Conservation (phyloP, 2,329 filamentous ascomycete species). For the Rhexocercosporidium sp. region DNA sequence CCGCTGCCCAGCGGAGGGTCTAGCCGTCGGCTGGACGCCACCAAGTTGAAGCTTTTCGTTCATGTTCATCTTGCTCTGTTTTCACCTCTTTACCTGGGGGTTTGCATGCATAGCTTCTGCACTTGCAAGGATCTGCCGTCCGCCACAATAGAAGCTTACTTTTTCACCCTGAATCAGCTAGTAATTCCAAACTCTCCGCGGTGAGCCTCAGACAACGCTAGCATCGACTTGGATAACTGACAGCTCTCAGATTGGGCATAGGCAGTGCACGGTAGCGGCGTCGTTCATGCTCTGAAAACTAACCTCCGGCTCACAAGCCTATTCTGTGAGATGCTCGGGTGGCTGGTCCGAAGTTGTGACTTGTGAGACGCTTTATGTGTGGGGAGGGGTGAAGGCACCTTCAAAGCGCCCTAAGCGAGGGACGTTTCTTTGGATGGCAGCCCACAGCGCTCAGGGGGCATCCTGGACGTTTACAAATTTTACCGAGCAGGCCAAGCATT, state of each 20-base stretch:
- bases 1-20: neutral
- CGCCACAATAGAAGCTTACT: slow-evolving; percentile 11
- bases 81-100: no score
- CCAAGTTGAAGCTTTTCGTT: neutral
- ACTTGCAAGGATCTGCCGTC: neutral
- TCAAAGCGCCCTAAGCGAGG: slow-evolving; percentile 11
- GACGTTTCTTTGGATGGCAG: neutral
- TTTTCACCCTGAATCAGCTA: slow-evolving; percentile 6
- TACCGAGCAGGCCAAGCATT: slow-evolving; percentile 1
- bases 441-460: neutral
- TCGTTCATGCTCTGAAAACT: slow-evolving; percentile 5
- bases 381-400: neutral
- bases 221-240: neutral
- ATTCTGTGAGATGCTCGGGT: neutral
- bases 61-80: neutral
- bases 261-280: neutral
- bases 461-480: neutral
- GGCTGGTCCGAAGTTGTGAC: slow-evolving; percentile 12
- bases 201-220: slow-evolving; percentile 2
- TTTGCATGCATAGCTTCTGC: neutral
- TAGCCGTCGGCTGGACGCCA: neutral
- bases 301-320: neutral
- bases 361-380: slow-evolving; percentile 8
- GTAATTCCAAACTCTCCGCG: slow-evolving; percentile 4
- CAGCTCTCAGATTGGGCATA: neutral